phyloP scores from a whole-genome alignment of 352 stramenopile species.

The Pilasporangium apinafurcum region DNA sequence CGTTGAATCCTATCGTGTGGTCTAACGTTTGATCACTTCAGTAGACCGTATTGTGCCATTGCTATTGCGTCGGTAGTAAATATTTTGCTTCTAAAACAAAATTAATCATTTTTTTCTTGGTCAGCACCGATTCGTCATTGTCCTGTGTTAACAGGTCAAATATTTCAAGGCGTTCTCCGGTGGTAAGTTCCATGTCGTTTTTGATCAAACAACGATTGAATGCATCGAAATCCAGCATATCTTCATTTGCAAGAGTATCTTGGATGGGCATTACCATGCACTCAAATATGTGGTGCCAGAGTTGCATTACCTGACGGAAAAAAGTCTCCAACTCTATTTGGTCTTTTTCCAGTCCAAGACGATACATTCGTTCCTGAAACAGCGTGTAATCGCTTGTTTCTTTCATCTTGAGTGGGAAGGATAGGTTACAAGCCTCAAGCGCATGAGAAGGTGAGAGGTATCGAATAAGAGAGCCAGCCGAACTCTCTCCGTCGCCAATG shows the following conservation, averaged over 20 bases:
- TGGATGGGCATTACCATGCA: constrained; percentile 14
- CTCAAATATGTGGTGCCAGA: constrained; percentile 38
- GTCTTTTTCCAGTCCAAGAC: constrained; percentile 28
- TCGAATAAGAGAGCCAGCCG: constrained; percentile 2
- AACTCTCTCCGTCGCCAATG: constrained; percentile 56
- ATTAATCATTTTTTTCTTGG: constrained; percentile 12
- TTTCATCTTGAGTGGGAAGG: constrained; percentile 41
- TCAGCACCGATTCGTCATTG: constrained; percentile 17
- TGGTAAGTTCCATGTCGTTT: constrained; percentile 43
- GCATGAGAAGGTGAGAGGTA: constrained; percentile 18
- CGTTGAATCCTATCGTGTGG: too few relatives aligned
- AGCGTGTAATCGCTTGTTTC: constrained; percentile 14
- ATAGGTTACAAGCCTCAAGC: constrained; percentile 29
- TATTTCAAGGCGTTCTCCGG: constrained; percentile 43
- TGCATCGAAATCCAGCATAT: constrained; percentile 27
- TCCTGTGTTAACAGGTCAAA: constrained; percentile 45
- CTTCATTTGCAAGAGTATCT: constrained; percentile 7
- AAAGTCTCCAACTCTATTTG: constrained; percentile 36
- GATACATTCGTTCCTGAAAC: constrained; percentile 34
- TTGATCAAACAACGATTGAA: constrained; percentile 23
- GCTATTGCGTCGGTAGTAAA: constrained; percentile 1
- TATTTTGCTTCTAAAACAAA: constrained; percentile 24
- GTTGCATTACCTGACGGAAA: constrained; percentile 24
- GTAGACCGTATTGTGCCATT: too few relatives aligned
- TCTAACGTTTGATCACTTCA: too few relatives aligned